Evolutionary conservation across 2,329 filamentous ascomycete genomes (phyloP).

Genomic region (Colletotrichum nymphaeae): DNA sequence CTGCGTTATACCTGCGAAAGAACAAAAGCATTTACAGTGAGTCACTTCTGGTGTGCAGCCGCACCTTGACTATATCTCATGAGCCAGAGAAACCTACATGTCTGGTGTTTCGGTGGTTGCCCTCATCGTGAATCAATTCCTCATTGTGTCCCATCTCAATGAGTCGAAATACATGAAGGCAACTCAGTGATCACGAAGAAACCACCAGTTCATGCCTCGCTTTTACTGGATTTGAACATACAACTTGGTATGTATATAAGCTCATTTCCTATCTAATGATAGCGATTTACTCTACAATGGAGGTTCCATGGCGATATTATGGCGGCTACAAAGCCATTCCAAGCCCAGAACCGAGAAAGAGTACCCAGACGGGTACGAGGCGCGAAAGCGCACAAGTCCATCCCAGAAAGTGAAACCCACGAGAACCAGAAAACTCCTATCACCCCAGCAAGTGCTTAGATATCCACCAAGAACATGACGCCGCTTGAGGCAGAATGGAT

Average conservation of each 20-base stretch:
- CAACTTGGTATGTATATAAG: background rate
- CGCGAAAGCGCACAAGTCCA: background rate
- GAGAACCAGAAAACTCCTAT: background rate
- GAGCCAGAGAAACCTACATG: too few species aligned
- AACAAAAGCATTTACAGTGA: too few species aligned
- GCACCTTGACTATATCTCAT: too few species aligned
- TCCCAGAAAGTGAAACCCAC: background rate
- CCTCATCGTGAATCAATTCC: too few species aligned
- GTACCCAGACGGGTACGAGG: background rate
- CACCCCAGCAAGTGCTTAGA: background rate
- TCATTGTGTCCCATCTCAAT: too few species aligned
- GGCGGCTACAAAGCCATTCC: background rate
- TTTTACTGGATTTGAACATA: too few species aligned
- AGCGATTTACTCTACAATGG: background rate
- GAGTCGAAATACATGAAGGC: too few species aligned
- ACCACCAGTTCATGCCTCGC: background rate
- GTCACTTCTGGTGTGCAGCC: too few species aligned
- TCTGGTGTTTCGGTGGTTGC: too few species aligned
- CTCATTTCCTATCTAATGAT: background rate
- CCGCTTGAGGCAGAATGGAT: background rate
- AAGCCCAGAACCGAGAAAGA: slow-evolving; percentile 2
- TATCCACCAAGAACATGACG: background rate
- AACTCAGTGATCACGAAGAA: too few species aligned
- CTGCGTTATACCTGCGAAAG: too few species aligned
- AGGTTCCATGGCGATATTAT: background rate